Base-by-base conservation (phyloP, 768 basidiomycete species). In the Tremella yokohamensis region DNA sequence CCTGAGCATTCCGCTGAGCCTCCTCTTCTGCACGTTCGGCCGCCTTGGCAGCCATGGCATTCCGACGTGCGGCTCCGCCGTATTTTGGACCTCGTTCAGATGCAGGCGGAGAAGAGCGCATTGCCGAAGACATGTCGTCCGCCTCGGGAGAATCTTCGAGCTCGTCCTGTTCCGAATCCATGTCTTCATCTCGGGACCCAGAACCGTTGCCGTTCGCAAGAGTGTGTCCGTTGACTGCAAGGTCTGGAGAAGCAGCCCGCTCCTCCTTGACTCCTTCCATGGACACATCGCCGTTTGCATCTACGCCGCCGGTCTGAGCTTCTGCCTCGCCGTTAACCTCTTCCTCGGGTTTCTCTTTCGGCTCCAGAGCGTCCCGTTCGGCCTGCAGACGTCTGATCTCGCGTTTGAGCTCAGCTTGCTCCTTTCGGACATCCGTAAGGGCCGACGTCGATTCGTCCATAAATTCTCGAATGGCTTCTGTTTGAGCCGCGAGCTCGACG, bases 381-480 rank as follows among this genome's bases (percentile, higher is more conserved):
- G 78, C 77, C 39, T 59, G 57, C 15, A 77, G 78, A 39, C 24
- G 13, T 1, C 39, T 19, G 29, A n/a, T 60, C 56, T 86, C 80
- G 58, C 93, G 83, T 78, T 96, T 96, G 60, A 92, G 85, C 62
- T 98, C 96, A 29, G 93, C 91, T 76, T 93, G 89, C 76, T 94
- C 90, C 78, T 98, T 99, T 62, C 96, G 79, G 34, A 96, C 80
- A 24, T 92, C 89, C 8, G 96, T 98, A 61, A 99, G 76, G 63
- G 88, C 86, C 66, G 88, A 84, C 70, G 93, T 91, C 68, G 89
- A 90, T 45, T 84, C 83, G 68, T 99, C 96, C 84, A 98, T 88
- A 68, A 90, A 88, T 4, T 82, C 77, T 70, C 92, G 88, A 19
- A 97, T 85, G 9, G 85, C 82, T 77, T 91, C 94, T 77, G 89